Conservation (phyloP, 768 basidiomycete genomes). For the Suillus cothurnatus region DNA sequence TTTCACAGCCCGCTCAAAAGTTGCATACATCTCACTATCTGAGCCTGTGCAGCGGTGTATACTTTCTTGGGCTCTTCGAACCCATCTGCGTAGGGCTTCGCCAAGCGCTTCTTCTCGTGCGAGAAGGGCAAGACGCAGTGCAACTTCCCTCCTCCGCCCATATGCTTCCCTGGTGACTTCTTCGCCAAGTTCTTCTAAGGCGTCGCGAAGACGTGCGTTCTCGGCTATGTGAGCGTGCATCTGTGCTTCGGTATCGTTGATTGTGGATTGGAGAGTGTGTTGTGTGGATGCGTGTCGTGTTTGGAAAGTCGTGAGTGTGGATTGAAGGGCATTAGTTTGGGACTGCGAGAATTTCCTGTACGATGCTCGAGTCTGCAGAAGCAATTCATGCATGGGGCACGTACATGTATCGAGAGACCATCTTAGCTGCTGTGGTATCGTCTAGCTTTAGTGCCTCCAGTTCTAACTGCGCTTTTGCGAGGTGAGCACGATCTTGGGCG, state of each 20-base stretch:
- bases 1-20: constrained; percentile 35
- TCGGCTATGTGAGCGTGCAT: constrained; percentile 47
- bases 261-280: constrained; percentile 54
- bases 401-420: constrained; percentile 86
- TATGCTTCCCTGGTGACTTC: constrained; percentile 72
- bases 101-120: constrained; percentile 64
- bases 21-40: constrained; percentile 17
- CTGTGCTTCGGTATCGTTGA: constrained; percentile 44
- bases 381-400: constrained; percentile 25
- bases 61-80: constrained; percentile 50
- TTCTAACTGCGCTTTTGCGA: constrained; percentile 50
- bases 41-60: constrained; percentile 31
- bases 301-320: constrained; percentile 58
- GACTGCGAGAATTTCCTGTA: constrained; percentile 82
- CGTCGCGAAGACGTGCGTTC: constrained; percentile 52
- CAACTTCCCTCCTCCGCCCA: constrained; percentile 72
- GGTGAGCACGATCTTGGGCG: constrained; percentile 44
- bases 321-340: constrained; percentile 66
- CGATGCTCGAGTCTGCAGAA: background rate
- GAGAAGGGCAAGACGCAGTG: constrained; percentile 60
- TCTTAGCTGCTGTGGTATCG: constrained; percentile 75
- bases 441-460: constrained; percentile 60
- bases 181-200: constrained; percentile 70
- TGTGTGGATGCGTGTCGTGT: constrained; percentile 64
- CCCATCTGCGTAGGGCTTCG: constrained; percentile 59